Conservation (phyloP, 164 flowering plant species). For the Aristolochia contorta region DNA sequence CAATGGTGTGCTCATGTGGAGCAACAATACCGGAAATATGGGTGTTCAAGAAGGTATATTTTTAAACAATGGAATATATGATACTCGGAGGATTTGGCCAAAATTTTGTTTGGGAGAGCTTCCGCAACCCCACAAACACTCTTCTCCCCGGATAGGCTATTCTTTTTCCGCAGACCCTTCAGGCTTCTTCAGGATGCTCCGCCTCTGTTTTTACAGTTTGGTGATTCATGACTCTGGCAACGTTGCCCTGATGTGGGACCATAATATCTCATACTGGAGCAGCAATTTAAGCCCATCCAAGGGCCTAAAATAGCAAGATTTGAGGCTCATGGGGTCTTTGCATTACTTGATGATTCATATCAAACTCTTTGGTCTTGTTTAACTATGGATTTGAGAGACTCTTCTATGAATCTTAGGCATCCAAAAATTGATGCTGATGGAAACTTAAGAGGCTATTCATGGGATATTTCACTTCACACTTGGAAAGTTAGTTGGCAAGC, state of each 20-base stretch:
- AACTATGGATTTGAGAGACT: conserved; percentile 35
- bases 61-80: conserved; percentile 39
- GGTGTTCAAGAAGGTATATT: conserved; percentile 38
- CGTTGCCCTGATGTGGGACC: conserved; percentile 41
- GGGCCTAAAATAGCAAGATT: conserved; percentile 31
- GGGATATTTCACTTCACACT: conserved; percentile 19
- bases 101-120: conserved; percentile 43
- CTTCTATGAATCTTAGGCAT: conserved; percentile 31
- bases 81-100: conserved; percentile 24
- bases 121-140: conserved; percentile 37
- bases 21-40: conserved; percentile 35
- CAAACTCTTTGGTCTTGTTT: conserved; percentile 29
- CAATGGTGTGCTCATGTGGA: conserved; percentile 29
- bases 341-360: conserved; percentile 21
- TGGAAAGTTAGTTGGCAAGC: conserved; percentile 58
- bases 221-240: conserved; percentile 27
- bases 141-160: conserved; percentile 45
- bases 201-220: conserved; percentile 32
- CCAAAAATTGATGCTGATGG: conserved; percentile 47
- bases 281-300: conserved; percentile 21
- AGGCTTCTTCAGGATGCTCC: conserved; percentile 35
- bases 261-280: conserved; percentile 51
- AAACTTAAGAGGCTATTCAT: conserved; percentile 48
- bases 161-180: conserved; percentile 31
- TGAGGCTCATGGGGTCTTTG: conserved; percentile 29